Percentiles rank a stretch among this genome's conserved stretches.
Evolutionary conservation across 2,329 filamentous ascomycete genomes (phyloP).

Genomic region (Beauveria sp.): DNA sequence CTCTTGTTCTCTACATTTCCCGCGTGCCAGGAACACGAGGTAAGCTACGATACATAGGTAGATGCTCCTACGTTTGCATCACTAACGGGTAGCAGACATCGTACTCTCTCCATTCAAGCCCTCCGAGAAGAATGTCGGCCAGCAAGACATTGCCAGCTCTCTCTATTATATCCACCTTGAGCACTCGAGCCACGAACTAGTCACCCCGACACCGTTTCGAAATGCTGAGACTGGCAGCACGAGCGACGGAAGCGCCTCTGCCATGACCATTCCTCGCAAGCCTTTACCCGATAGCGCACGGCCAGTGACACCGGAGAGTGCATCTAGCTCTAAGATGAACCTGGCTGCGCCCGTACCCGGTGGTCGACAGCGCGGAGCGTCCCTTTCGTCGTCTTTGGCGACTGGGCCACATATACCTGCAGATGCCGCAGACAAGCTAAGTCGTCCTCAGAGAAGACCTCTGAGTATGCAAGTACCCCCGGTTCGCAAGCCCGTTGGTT

Average conservation of each 20-base stretch:
- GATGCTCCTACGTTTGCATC: no score
- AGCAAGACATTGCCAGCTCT: conserved; percentile 76
- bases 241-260: conserved; percentile 36
- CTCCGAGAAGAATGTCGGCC: conserved; percentile 78
- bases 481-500: conserved; percentile 23
- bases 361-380: conserved; percentile 15
- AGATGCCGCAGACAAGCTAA: conserved; percentile 6
- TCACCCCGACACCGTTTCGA: conserved; percentile 19
- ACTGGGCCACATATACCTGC: conserved; percentile 8
- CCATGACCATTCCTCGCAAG: conserved; percentile 44
- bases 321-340: background rate
- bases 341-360: background rate
- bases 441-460: background rate
- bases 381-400: conserved; percentile 11
- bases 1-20: conserved; percentile 83
- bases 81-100: conserved; percentile 52
- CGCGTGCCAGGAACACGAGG: conserved; percentile 86
- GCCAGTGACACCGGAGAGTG: conserved; percentile 21
- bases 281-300: conserved; percentile 34
- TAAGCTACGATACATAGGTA: conserved; percentile 29
- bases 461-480: conserved; percentile 9
- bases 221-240: conserved; percentile 30
- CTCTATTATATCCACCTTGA: conserved; percentile 83
- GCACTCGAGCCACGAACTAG: conserved; percentile 45
- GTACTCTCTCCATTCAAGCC: conserved; percentile 90